Evolutionary conservation across 1,284 basidiomycete species (phyloP).

Genomic region (Puccinia triticina): DNA sequence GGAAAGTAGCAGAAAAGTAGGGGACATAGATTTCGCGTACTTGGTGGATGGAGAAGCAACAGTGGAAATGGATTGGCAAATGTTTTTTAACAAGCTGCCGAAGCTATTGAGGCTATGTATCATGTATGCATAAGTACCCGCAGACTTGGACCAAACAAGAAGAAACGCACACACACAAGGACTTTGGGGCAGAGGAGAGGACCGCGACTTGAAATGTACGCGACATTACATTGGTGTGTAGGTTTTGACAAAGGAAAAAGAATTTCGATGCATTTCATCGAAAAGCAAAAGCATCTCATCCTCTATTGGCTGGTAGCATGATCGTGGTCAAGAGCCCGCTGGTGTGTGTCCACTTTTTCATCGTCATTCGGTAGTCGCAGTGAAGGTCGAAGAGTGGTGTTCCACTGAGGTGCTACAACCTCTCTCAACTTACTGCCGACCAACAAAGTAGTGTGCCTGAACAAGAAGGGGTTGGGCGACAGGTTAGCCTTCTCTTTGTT

Average conservation of each 20-base stretch:
- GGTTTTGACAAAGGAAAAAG: neutral
- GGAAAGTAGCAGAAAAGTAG: neutral
- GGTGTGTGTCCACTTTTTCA: slow-evolving; percentile 38
- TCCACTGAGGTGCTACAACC: slow-evolving; percentile 38
- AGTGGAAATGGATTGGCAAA: neutral
- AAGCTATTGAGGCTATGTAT: slow-evolving; percentile 1
- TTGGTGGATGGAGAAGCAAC: neutral
- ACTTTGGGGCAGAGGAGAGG: too few species aligned
- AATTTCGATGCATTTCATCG: neutral
- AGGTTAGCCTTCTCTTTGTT: slow-evolving; percentile 7
- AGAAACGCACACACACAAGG: neutral
- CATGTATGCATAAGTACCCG: neutral
- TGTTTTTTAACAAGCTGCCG: neutral
- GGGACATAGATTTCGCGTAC: neutral
- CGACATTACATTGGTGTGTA: neutral
- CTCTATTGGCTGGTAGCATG: slow-evolving; percentile 31
- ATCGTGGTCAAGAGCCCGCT: slow-evolving; percentile 43
- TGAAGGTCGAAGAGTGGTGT: slow-evolving; percentile 32
- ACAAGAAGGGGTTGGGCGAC: neutral
- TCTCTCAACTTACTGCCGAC: slow-evolving; percentile 41
- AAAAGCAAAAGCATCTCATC: neutral
- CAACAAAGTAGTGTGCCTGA: slow-evolving; percentile 40
- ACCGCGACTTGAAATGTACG: neutral
- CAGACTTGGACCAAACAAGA: slow-evolving; percentile 15
- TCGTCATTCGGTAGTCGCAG: slow-evolving; percentile 36